These are phyloP conservation scores for Plasmodium inui DNA, from an alignment of 169 alveolate species.

Conservation along the genomic window DNA sequence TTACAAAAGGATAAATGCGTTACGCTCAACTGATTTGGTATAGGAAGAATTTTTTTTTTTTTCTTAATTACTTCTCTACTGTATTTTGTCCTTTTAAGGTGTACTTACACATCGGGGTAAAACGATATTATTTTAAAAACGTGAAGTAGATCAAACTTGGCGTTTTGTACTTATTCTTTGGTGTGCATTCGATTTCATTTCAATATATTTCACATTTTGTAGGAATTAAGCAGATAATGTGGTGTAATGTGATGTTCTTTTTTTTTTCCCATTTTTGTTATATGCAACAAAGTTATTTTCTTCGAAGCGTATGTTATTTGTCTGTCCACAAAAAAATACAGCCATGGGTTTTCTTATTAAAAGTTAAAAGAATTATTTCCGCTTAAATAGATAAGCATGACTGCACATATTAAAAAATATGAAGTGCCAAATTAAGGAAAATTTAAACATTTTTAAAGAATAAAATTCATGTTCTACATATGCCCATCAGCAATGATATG, in stretches of 20 bases:
- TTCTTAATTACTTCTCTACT: neutral
- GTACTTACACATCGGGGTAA: conserved; percentile 9
- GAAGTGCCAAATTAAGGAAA: neutral
- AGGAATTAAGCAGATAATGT: neutral
- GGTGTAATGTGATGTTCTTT: neutral
- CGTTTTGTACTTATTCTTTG: neutral
- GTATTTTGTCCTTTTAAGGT: conserved; percentile 9
- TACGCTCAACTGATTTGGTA: neutral
- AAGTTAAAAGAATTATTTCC: neutral
- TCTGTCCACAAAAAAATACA: conserved; percentile 2
- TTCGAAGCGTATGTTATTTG: conserved; percentile 13
- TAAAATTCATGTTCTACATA: neutral
- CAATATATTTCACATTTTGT: neutral
- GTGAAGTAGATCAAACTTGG: neutral
- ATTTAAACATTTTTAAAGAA: conserved; percentile 4
- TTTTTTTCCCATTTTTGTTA: neutral
- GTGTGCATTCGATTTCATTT: conserved; percentile 1
- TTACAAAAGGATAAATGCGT: neutral
- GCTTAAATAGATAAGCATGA: neutral
- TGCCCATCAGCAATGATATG: neutral
- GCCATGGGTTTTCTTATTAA: neutral
- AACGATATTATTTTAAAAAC: neutral
- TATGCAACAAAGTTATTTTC: neutral
- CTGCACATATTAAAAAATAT: neutral
- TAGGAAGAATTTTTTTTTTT: neutral